These are phyloP conservation scores for Backusella australiensis DNA, from an alignment of 192 early-diverging fungal species.

Conservation along the genomic window DNA sequence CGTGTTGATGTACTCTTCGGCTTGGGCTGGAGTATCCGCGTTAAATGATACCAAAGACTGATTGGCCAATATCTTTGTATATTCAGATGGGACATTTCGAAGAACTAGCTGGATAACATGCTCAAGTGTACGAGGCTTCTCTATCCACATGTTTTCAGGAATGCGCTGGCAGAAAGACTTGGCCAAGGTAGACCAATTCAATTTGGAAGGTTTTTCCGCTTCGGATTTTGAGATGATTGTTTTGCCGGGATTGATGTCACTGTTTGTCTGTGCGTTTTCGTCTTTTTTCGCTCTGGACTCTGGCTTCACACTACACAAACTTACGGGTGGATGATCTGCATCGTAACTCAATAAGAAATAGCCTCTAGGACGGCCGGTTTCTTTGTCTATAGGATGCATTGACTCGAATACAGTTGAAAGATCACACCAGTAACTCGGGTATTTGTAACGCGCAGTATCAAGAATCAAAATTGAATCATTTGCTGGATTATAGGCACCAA, in stretches of 20 bases:
- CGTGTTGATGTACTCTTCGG: slow-evolving; percentile 34
- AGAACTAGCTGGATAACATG: slow-evolving; percentile 45
- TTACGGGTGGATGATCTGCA: slow-evolving; percentile 28
- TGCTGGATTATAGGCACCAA: slow-evolving; percentile 79
- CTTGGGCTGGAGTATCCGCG: slow-evolving; percentile 29
- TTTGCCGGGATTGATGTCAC: neutral
- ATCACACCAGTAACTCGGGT: slow-evolving; percentile 84
- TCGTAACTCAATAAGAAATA: slow-evolving; percentile 76
- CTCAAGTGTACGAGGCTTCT: slow-evolving; percentile 51
- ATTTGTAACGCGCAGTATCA: slow-evolving; percentile 90
- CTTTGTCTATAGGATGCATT: slow-evolving; percentile 76
- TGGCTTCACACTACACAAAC: slow-evolving; percentile 38
- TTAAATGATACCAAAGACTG: slow-evolving; percentile 27
- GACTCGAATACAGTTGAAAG: slow-evolving; percentile 75
- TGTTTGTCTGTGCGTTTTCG: neutral
- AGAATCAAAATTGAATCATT: slow-evolving; percentile 76
- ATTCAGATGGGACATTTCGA: slow-evolving; percentile 44
- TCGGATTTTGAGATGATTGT: neutral
- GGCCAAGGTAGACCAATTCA: slow-evolving; percentile 51
- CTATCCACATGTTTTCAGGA: slow-evolving; percentile 46
- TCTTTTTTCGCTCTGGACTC: neutral
- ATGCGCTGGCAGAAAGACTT: slow-evolving; percentile 56
- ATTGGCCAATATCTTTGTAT: slow-evolving; percentile 40
- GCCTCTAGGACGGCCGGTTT: slow-evolving; percentile 79
- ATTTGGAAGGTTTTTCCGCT: slow-evolving; percentile 18